Percentiles rank a stretch among this genome's conserved stretches.
These are phyloP conservation scores for Boletus eberwhitei DNA, from an alignment of 768 basidiomycete species.

Conservation along the genomic window DNA sequence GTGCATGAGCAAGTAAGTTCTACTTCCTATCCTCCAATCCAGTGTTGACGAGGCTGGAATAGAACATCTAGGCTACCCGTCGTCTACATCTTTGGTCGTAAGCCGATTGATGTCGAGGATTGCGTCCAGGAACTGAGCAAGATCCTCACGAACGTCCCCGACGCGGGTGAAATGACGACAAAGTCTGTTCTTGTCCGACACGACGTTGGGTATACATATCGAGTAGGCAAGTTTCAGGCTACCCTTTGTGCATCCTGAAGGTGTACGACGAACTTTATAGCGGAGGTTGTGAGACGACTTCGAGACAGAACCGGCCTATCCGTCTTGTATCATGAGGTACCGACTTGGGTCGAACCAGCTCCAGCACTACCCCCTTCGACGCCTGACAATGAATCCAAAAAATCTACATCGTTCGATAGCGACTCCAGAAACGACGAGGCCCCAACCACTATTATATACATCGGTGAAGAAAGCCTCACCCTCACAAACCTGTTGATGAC, in stretches of 20 bases:
- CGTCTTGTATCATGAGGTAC: conserved; percentile 39
- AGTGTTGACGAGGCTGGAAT: background rate
- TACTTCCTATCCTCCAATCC: background rate
- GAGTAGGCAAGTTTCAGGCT: conserved; percentile 44
- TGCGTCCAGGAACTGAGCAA: conserved; percentile 45
- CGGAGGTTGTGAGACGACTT: conserved; percentile 15
- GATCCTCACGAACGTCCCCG: conserved; percentile 24
- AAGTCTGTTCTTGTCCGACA: conserved; percentile 56
- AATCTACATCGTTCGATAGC: background rate
- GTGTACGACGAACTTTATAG: conserved; percentile 5
- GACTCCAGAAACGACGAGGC: background rate
- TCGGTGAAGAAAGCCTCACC: conserved; percentile 78
- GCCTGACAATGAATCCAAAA: background rate
- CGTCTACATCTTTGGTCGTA: conserved; percentile 86
- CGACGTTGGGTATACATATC: conserved; percentile 76
- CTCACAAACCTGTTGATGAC: conserved; percentile 87
- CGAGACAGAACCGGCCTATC: conserved; percentile 25
- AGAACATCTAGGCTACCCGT: conserved; percentile 88
- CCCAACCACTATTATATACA: conserved; percentile 42
- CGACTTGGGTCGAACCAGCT: conserved; percentile 22
- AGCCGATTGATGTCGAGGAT: conserved; percentile 52
- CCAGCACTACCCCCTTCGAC: background rate
- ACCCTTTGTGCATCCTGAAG: background rate
- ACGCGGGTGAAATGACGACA: background rate
- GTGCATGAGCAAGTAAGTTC: conserved; percentile 83